phyloP scores from a whole-genome alignment of 2,329 filamentous ascomycete genomes.

The Hymenoscyphus occultus region DNA sequence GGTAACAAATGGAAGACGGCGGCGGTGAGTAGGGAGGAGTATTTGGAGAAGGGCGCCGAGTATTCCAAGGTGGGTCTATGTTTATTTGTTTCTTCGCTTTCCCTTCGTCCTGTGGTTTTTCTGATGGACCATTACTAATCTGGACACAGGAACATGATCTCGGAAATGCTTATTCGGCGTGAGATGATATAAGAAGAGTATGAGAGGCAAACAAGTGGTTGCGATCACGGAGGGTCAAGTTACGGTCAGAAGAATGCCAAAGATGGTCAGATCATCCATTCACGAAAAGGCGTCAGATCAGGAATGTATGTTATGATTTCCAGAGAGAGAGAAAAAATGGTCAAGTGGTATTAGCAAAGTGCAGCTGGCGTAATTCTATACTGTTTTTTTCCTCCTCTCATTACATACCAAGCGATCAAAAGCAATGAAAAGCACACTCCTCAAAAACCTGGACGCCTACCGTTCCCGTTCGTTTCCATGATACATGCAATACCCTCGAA shows the following conservation, averaged over 20 bases:
- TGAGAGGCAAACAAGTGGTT: background rate
- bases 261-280: background rate
- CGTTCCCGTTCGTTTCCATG: background rate
- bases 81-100: background rate
- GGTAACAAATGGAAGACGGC: constrained; percentile 57
- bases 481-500: background rate
- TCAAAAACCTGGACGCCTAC: background rate
- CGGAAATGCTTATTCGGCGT: constrained; percentile 54
- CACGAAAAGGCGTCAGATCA: background rate
- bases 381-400: background rate
- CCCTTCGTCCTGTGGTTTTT: background rate
- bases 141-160: constrained; percentile 59
- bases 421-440: background rate
- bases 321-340: background rate
- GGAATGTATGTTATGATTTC: background rate
- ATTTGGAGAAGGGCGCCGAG: constrained; percentile 85
- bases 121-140: background rate
- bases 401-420: background rate
- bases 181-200: background rate
- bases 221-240: background rate
- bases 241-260: background rate
- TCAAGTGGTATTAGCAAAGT: constrained; percentile 1
- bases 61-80: constrained; percentile 70
- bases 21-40: constrained; percentile 77
- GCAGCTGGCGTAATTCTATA: constrained; percentile 2